phyloP scores from a whole-genome alignment of 129 eudicot species.

The Artemisia tridentata region DNA sequence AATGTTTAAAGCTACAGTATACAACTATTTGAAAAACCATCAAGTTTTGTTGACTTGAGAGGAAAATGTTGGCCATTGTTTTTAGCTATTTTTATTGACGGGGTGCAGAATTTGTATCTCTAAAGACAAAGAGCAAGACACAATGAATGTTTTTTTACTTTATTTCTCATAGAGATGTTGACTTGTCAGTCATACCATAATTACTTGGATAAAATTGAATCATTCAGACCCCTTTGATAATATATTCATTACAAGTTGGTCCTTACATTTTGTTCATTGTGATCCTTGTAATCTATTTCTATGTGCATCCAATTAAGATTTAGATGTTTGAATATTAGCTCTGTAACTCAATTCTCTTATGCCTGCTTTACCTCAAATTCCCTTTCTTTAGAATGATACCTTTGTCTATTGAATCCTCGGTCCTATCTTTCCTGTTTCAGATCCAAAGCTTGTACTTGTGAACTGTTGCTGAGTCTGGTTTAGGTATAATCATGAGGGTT shows the following conservation, averaged over 20 bases:
- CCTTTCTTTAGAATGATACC: too few relatives aligned
- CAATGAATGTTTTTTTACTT: not conserved
- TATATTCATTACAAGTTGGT: not conserved
- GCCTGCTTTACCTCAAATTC: too few relatives aligned
- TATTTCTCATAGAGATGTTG: conserved; percentile 20
- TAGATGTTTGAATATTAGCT: too few relatives aligned
- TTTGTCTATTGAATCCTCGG: too few relatives aligned
- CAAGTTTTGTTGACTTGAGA: too few relatives aligned
- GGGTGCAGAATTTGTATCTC: not conserved
- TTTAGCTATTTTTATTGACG: not conserved
- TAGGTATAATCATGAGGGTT: too few relatives aligned
- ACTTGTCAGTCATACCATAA: conserved; percentile 24
- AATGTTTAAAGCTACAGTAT: too few relatives aligned
- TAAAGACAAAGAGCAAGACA: conserved; percentile 13
- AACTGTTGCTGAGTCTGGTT: too few relatives aligned
- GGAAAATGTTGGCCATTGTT: not conserved
- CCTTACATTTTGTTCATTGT: not conserved
- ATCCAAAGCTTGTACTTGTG: too few relatives aligned
- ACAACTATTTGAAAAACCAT: not conserved
- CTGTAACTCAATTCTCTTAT: too few relatives aligned
- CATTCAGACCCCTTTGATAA: not conserved
- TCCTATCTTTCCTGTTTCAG: too few relatives aligned
- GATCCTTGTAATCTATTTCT: not conserved
- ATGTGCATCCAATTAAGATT: too few relatives aligned
- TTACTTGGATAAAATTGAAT: not conserved